Base-by-base conservation (phyloP, 768 basidiomycete genomes). In the Mycena albidolilacea region DNA sequence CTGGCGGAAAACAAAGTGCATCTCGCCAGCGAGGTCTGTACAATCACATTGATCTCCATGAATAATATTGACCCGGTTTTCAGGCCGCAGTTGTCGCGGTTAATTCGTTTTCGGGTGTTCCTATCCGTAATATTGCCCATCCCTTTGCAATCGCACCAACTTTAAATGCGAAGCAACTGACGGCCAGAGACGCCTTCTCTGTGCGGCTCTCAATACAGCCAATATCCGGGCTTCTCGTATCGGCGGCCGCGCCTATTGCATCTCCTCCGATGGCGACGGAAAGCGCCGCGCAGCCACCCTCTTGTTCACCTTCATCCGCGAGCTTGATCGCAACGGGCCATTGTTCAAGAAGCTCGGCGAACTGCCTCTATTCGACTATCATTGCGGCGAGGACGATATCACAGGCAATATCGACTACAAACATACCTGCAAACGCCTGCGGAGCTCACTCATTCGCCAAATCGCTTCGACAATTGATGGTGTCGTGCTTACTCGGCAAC, bases 321-420 rank as follows among this genome's bases (percentile, higher is more conserved):
- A 64, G 44, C 44, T 64, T 37, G 62, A 64, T 50, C 62, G 62
- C 12, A 15, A 64, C 15, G 46, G 62, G 0, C 12, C 12, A 21
- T 43, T 64, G 30, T 64, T 46, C 62, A 35, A 50, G 17, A 64
- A 64, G n/a, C 14, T 64, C 23, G 62, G 62, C 7, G 62, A 64
- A 3, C 46, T 64, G 11, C 46, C 62, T 2, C 62, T 64, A 7
- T 64, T 64, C 30, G 62, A 64, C 37, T 64, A 64, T 37, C 62
- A 64, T 50, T 64, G 62, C 46, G 62, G 62, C 30, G 10, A 35
- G 10, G 12, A 23, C 23, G 23, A 23, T 23, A 23, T 23, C 23
- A 23, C 23, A 23, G 23, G 23, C 23, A 23, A 23, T 1, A 23
- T 23, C 23, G 23, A 23, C 23, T 23, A 23, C 23, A 23, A 23